Evolutionary conservation across 2,329 filamentous ascomycete species (phyloP).

Genomic region (Pestalotiopsis sp.): DNA sequence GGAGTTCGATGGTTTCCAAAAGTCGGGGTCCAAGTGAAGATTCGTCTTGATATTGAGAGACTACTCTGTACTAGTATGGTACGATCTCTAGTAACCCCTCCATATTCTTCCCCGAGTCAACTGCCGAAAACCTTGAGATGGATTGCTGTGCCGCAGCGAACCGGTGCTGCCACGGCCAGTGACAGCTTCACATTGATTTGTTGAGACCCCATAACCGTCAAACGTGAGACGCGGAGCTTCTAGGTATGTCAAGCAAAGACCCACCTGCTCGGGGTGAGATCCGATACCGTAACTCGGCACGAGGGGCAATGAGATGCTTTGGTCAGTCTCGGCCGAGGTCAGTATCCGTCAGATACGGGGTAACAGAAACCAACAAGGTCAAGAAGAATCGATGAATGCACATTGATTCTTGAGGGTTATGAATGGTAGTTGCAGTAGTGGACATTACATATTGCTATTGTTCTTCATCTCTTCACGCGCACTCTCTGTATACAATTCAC

Average conservation of each 20-base stretch:
- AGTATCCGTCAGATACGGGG: background rate
- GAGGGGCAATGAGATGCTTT: background rate
- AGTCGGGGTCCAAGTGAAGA: no score
- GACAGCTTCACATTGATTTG: background rate
- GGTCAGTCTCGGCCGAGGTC: background rate
- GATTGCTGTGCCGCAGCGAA: background rate
- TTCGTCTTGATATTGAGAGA: background rate
- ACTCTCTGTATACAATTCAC: no score
- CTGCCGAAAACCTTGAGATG: background rate
- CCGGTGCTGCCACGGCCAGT: background rate
- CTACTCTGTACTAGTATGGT: background rate
- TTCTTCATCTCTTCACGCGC: no score
- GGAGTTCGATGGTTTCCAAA: no score
- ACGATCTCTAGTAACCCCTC: background rate
- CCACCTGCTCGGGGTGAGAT: background rate
- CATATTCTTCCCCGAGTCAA: background rate
- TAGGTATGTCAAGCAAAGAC: background rate
- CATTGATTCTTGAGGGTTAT: no score
- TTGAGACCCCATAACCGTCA: background rate
- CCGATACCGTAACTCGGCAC: background rate
- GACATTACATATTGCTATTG: no score
- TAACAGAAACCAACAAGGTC: no score
- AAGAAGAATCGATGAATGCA: no score
- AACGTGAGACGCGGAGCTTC: background rate
- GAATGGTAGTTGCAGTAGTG: no score